Evolutionary conservation across 2,329 filamentous ascomycete genomes (phyloP).

Genomic region (Paraphoma sp.): DNA sequence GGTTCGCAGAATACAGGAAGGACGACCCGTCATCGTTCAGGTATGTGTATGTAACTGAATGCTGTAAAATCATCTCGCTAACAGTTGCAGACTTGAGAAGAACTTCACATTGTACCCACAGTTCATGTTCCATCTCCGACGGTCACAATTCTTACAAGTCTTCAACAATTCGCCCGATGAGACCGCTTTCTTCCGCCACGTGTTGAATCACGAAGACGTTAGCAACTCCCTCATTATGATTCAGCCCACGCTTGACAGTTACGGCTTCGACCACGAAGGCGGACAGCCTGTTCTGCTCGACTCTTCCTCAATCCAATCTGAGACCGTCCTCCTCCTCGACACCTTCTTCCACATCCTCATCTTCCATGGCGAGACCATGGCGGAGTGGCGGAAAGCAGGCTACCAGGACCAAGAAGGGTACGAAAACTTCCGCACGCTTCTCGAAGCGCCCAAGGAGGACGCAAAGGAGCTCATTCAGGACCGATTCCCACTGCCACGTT

Average conservation of each 20-base stretch:
- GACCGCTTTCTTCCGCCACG: slow-evolving; percentile 97
- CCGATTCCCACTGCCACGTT: slow-evolving; percentile 95
- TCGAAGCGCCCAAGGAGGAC: slow-evolving; percentile 96
- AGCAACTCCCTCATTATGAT: slow-evolving; percentile 99
- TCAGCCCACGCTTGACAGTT: slow-evolving; percentile 95
- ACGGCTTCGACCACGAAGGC: slow-evolving; percentile 95
- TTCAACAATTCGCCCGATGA: slow-evolving; percentile 99
- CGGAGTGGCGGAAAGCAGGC: slow-evolving; percentile 96
- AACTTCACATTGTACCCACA: slow-evolving; percentile 99
- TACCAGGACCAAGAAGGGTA: slow-evolving; percentile 99
- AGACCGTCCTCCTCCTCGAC: slow-evolving; percentile 91
- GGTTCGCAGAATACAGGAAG: slow-evolving; percentile 97
- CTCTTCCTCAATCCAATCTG: slow-evolving; percentile 93
- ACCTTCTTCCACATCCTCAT: slow-evolving; percentile 99
- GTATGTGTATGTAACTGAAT: slow-evolving; percentile 60
- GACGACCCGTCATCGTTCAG: slow-evolving; percentile 96
- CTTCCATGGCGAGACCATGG: slow-evolving; percentile 97
- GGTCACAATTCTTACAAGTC: slow-evolving; percentile 96
- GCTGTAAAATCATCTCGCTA: slow-evolving; percentile 50
- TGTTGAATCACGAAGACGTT: slow-evolving; percentile 96
- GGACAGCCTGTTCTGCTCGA: slow-evolving; percentile 93
- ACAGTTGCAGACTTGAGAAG: slow-evolving; percentile 69
- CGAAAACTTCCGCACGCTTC: slow-evolving; percentile 87
- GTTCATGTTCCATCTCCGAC: slow-evolving; percentile 98
- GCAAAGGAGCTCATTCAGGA: slow-evolving; percentile 97